Base-by-base conservation (phyloP, 169 alveolate species). In the Pseudocohnilembus persalinus region DNA sequence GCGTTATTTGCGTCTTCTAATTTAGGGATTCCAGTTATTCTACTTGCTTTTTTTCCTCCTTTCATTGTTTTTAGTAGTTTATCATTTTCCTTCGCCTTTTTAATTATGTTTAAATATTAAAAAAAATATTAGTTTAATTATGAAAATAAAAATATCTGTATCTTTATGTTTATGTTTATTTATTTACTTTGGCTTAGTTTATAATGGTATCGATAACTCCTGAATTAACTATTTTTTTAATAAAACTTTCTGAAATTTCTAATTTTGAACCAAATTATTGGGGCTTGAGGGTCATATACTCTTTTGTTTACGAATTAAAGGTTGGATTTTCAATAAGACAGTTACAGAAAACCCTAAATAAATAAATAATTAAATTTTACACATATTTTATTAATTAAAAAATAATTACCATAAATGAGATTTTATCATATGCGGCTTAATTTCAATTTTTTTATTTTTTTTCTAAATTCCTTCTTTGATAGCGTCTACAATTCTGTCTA, bases 1-100 rank as follows among this genome's bases (percentile, higher is more conserved):
- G 99, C 99, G 82, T 96, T 97, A 86, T 98, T 98, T 64, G 99
- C 99, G 88, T 99, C 99, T 89, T 99, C 99, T 80, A 99, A 96
- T 90, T 98, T 99, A 28, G 99, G 99, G 0, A 99, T 97, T 29
- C 99, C 99, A 77, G 96, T 80, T 73, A 96, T 90, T 76, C 98
- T 94, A 30, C 82, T 84, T 63, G 31, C 92, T 88, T 79, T 79
- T 63, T 79, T 79, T 0, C 84, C 84, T 49, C 84, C 84, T 72
- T 79, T 79, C 30, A 79, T 49, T 35, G 91, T 85, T 89, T 86
- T 89, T 80, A 79, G 77, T 29, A 84, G 78, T 80, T 89, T 89
- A n/a, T 87, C 89, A 86, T 89, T 89, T 75, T 85, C 75, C 72
- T 86, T 64, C 0, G 84, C 84, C n/a, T n/a, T n/a, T n/a, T n/a